phyloP scores from a whole-genome alignment of 2,329 filamentous ascomycete species.

The Albifimbria verrucaria region DNA sequence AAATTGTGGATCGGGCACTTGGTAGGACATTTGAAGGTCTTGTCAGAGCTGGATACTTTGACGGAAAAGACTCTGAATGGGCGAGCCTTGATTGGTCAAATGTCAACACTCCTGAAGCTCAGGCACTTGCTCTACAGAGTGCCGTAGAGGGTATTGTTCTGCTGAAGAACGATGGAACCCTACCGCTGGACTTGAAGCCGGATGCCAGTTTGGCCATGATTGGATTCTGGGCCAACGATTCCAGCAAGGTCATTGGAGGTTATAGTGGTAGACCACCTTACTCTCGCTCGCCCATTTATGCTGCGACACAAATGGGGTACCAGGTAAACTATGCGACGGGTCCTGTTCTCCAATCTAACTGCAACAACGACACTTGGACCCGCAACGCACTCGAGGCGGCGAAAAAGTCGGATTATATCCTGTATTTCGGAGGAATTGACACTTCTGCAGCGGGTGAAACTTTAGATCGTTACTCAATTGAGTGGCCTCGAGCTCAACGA shows the following conservation, averaged over 20 bases:
- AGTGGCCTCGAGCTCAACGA: constrained; percentile 50
- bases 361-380: constrained; percentile 26
- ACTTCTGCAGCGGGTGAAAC: constrained; percentile 48
- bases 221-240: constrained; percentile 29
- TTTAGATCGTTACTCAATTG: constrained; percentile 46
- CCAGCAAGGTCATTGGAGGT: constrained; percentile 14
- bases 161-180: constrained; percentile 51
- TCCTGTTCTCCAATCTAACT: constrained; percentile 15
- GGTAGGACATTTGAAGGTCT: constrained; percentile 21
- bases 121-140: constrained; percentile 54
- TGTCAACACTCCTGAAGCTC: constrained; percentile 51
- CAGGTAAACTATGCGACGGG: constrained; percentile 34
- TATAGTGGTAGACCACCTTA: constrained; percentile 45
- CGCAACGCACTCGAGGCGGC: constrained; percentile 33
- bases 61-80: constrained; percentile 41
- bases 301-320: constrained; percentile 8
- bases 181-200: constrained; percentile 37
- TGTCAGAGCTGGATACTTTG: constrained; percentile 56
- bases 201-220: constrained; percentile 21
- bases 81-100: constrained; percentile 50
- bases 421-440: constrained; percentile 56
- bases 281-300: constrained; percentile 46
- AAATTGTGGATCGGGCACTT: constrained; percentile 9
- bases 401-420: constrained; percentile 44
- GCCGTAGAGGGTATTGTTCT: constrained; percentile 44